These are phyloP conservation scores for Rhododendron vialii DNA, from an alignment of 148 eudicot species.

Conservation along the genomic window DNA sequence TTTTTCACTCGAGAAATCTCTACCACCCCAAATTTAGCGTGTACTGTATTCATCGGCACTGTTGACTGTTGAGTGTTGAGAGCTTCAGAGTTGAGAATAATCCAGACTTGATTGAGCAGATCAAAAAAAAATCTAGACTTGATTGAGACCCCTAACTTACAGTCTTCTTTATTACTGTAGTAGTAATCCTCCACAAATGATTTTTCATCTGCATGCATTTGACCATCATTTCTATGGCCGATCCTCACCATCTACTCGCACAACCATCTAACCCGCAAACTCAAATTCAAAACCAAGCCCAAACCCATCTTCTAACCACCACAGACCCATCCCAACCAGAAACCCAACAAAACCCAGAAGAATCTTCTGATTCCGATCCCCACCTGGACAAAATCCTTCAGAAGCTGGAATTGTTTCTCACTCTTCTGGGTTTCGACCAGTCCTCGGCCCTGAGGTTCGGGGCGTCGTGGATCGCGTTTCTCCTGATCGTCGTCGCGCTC, in stretches of 20 bases:
- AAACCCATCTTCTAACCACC: slow-evolving; percentile 18
- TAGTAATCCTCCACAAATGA: too few species aligned
- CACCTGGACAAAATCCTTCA: slow-evolving; percentile 28
- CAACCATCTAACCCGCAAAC: not conserved
- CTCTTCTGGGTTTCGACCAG: slow-evolving; percentile 34
- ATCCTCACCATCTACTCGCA: not conserved
- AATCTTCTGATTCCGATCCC: slow-evolving; percentile 15
- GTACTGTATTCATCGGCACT: too few species aligned
- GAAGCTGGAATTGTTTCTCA: slow-evolving; percentile 23
- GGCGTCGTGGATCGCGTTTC: slow-evolving; percentile 45
- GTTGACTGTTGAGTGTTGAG: too few species aligned
- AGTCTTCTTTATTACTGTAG: too few species aligned
- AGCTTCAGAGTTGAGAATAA: too few species aligned
- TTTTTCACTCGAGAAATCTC: too few species aligned
- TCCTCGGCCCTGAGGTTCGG: slow-evolving; percentile 13
- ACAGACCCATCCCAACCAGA: slow-evolving; percentile 2
- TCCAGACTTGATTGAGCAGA: too few species aligned
- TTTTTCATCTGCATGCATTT: too few species aligned
- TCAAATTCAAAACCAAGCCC: not conserved
- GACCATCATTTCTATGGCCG: slow-evolving; percentile 3
- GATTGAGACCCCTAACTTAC: too few species aligned
- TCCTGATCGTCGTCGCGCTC: slow-evolving; percentile 38
- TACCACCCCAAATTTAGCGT: too few species aligned
- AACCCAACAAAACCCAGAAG: slow-evolving; percentile 12
- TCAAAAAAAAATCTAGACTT: too few species aligned